Evolutionary conservation across 2,329 filamentous ascomycete genomes (phyloP), one percentile per base, ranked within the genome.

Genomic region (Venturia carpophila): DNA sequence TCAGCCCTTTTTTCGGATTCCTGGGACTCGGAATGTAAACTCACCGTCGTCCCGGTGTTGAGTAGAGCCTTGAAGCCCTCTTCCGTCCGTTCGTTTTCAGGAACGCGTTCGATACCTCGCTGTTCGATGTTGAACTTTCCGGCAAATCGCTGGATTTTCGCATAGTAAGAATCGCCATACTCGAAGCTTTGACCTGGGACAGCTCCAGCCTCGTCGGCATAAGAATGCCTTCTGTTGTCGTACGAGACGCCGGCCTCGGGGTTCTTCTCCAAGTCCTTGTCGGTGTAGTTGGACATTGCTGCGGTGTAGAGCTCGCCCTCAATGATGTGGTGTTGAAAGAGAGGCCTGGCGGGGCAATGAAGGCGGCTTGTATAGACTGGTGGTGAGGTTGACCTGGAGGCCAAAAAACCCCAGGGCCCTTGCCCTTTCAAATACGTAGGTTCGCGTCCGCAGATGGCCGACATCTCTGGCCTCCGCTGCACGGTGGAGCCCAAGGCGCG

Each of bases 41-140:
- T 73, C 80, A 90, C 87, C 84, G 91, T 84, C 34, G 87, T 91
- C 62, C 85, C 84, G 67, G 90, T 83, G 70, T 90, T 88, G 70
- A 83, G 77, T 74, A 88, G 81, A 19, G 71, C 71, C 65, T 69
- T 71, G 67, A 75, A 71, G 30, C 83, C 84, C 43, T 78, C 82
- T 73, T 90, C 86, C 6, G 82, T 86, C 69, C 87, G 79, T 77
- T 91, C 88, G 70, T 87, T 79, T 64, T 84, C 83, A 0, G 87
- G 88, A 42, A 91, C 88, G 60, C 88, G 82, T 76, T 92, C 88
- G 67, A 92, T 90, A 64, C 89, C 89, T 71, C 88, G 79, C 76
- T 89, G 85, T 75, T 92, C 89, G 64, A 92, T 83, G 52, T 86
- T 83, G 68, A 88, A 80, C 69, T 81, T 85, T 55, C 82, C 85